Percentiles rank a stretch among this genome's conserved stretches.
Conservation (phyloP, 2,329 filamentous ascomycete genomes). For the Cladophialophora psammophila region DNA sequence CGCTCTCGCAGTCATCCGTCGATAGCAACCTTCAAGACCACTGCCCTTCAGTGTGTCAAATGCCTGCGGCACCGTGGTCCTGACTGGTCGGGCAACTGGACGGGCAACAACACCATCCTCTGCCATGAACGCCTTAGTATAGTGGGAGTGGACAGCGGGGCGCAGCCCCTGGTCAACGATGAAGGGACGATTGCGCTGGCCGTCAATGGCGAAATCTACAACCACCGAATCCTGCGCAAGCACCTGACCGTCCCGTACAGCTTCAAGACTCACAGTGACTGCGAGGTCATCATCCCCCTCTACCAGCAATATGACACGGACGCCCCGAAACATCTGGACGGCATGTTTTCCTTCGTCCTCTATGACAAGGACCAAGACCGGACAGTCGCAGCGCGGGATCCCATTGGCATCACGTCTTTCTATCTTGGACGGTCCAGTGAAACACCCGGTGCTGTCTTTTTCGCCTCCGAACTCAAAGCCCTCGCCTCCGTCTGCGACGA, state of each 20-base stretch:
- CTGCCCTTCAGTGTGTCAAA: slow-evolving; percentile 49
- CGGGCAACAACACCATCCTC: slow-evolving; percentile 91
- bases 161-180: slow-evolving; percentile 92
- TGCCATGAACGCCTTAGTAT: slow-evolving; percentile 98
- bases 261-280: slow-evolving; percentile 99
- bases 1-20: slow-evolving; percentile 27
- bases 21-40: slow-evolving; percentile 45
- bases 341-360: slow-evolving; percentile 99
- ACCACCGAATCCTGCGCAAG: slow-evolving; percentile 95
- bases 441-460: slow-evolving; percentile 86
- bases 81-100: slow-evolving; percentile 96
- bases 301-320: slow-evolving; percentile 93
- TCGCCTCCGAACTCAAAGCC: slow-evolving; percentile 96
- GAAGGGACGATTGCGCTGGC: slow-evolving; percentile 88
- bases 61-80: slow-evolving; percentile 95
- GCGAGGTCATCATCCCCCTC: slow-evolving; percentile 98
- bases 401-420: slow-evolving; percentile 95
- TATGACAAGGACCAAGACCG: slow-evolving; percentile 96
- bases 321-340: slow-evolving; percentile 90
- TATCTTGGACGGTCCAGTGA: slow-evolving; percentile 91
- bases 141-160: slow-evolving; percentile 94
- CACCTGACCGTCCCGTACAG: slow-evolving; percentile 81
- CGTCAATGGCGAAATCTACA: slow-evolving; percentile 99
- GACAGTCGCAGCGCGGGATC: slow-evolving; percentile 91
- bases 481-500: slow-evolving; percentile 93